Conservation (phyloP, 768 basidiomycete species). For the Rickenella mellea region DNA sequence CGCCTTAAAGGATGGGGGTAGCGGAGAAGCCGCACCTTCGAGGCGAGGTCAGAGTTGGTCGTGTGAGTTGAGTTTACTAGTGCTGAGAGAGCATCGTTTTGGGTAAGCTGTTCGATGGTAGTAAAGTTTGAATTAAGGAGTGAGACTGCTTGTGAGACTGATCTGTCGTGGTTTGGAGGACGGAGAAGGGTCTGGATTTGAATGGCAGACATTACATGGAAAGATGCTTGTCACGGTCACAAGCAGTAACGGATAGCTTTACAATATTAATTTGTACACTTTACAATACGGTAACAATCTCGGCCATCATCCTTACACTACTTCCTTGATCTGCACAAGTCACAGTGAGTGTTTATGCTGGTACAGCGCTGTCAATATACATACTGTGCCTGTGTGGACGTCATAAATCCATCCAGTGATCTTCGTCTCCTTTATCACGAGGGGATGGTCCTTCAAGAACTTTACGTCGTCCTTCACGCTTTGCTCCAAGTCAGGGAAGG, state of each 20-base stretch:
- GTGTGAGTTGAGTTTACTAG: background rate
- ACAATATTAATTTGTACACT: too few species aligned
- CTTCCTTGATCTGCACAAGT: too few species aligned
- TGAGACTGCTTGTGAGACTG: conserved; percentile 24
- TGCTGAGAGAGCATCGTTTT: conserved; percentile 23
- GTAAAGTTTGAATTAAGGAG: conserved; percentile 37
- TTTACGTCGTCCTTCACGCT: conserved; percentile 50
- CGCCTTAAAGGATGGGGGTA: conserved; percentile 8
- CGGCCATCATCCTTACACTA: too few species aligned
- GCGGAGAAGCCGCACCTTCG: conserved; percentile 10
- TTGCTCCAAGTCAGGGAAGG: conserved; percentile 41
- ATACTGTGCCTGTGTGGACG: conserved; percentile 51
- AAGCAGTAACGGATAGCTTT: too few species aligned
- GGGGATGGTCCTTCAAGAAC: conserved; percentile 45
- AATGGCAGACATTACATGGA: conserved; percentile 26
- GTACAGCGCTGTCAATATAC: too few species aligned
- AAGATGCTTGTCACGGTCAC: too few species aligned
- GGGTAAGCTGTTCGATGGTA: conserved; percentile 41
- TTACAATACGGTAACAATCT: too few species aligned
- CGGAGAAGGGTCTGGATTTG: conserved; percentile 40
- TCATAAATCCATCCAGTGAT: conserved; percentile 65
- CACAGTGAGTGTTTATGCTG: too few species aligned
- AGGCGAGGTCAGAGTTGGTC: conserved; percentile 2
- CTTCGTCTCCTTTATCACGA: conserved; percentile 41
- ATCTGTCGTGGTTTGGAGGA: conserved; percentile 32